phyloP scores from a whole-genome alignment of 495 filamentous ascomycete genomes.

The Glarea lozoyensis region DNA sequence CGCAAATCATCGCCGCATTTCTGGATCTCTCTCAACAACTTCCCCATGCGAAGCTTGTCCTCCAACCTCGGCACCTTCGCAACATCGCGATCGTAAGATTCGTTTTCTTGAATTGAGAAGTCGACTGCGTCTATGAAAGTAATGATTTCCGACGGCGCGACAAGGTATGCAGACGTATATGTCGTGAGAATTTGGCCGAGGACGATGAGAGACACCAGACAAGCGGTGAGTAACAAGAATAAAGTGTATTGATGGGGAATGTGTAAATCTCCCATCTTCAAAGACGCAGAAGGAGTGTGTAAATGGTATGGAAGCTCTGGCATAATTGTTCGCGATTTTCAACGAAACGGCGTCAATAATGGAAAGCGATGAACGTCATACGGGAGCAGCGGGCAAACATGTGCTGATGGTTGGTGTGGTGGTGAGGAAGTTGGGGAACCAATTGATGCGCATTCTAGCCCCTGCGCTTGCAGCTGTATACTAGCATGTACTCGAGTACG shows the following conservation, averaged over 20 bases:
- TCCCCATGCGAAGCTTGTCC: conserved; percentile 40
- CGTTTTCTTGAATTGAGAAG: conserved; percentile 39
- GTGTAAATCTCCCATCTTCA: conserved; percentile 15
- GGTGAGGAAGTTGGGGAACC: too few species aligned
- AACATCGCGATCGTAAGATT: conserved; percentile 44
- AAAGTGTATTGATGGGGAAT: conserved; percentile 33
- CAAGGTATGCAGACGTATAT: conserved; percentile 36
- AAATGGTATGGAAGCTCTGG: conserved; percentile 7
- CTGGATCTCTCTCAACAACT: conserved; percentile 45
- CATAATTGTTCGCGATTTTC: too few species aligned
- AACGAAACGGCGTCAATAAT: too few species aligned
- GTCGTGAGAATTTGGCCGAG: conserved; percentile 31
- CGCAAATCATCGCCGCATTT: conserved; percentile 43
- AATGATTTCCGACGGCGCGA: conserved; percentile 37
- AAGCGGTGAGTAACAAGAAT: conserved; percentile 37
- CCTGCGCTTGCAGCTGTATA: background rate
- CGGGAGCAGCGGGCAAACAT: too few species aligned
- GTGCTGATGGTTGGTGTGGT: too few species aligned
- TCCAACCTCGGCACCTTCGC: conserved; percentile 38
- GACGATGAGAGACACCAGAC: conserved; percentile 34
- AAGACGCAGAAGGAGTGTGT: background rate
- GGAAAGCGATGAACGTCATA: too few species aligned
- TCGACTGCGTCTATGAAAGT: conserved; percentile 42
- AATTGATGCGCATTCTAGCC: too few species aligned
- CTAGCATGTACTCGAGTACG: background rate